Evolutionary conservation across 75 land plant genomes (phyloP).

Genomic region (Picea sitchensis): DNA sequence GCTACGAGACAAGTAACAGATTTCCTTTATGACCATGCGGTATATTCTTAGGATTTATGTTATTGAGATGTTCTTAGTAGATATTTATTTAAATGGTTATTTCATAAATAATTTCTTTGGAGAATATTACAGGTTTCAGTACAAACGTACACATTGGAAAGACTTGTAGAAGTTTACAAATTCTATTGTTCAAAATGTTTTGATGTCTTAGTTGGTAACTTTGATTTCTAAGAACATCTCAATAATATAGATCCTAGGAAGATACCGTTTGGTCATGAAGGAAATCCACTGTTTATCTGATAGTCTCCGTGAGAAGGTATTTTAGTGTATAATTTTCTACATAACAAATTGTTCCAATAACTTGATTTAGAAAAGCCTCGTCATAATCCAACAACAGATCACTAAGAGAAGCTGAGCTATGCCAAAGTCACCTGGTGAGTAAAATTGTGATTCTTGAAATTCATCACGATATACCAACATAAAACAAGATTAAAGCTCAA

Average conservation of each 20-base stretch:
- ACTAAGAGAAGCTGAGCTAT: conserved; percentile 45
- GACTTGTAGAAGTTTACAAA: too few species aligned
- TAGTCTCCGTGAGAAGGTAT: conserved; percentile 6
- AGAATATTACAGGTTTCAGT: conserved; percentile 37
- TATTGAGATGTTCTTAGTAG: too few species aligned
- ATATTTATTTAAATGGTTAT: too few species aligned
- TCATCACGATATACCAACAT: not conserved
- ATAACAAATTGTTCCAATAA: too few species aligned
- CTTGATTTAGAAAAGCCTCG: conserved; percentile 13
- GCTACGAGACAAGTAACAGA: too few species aligned
- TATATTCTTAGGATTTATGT: too few species aligned
- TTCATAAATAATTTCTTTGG: too few species aligned
- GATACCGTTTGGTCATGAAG: conserved; percentile 66
- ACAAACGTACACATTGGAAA: conserved; percentile 34
- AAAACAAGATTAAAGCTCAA: not conserved
- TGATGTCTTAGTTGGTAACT: too few species aligned
- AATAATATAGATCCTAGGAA: not conserved
- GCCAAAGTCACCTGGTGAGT: not conserved
- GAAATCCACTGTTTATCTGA: conserved; percentile 40
- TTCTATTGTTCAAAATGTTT: too few species aligned
- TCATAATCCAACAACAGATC: conserved; percentile 68
- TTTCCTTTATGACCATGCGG: too few species aligned
- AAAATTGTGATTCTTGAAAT: not conserved
- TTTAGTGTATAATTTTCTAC: not conserved
- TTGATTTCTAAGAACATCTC: not conserved